Conservation (phyloP, 371 early-diverging fungal species). For the Mucor irregularis region DNA sequence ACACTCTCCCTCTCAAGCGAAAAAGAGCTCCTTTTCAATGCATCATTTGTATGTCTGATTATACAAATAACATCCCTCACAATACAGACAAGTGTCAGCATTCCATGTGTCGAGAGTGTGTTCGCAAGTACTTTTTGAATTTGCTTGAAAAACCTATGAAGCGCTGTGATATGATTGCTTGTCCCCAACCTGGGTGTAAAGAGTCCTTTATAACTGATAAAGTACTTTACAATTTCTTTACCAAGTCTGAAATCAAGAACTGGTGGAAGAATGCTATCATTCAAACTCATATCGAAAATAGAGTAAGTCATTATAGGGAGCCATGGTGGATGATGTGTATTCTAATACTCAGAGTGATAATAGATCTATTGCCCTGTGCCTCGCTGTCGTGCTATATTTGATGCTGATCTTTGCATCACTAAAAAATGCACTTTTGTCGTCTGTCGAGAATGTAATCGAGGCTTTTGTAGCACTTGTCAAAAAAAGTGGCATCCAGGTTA, state of each 20-base stretch:
- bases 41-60: background rate
- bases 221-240: background rate
- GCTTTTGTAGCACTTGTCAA: slow-evolving; percentile 24
- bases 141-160: background rate
- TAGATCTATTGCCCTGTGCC: slow-evolving; percentile 17
- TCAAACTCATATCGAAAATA: slow-evolving; percentile 8
- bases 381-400: slow-evolving; percentile 15
- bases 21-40: slow-evolving; percentile 1
- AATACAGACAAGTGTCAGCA: slow-evolving; percentile 2
- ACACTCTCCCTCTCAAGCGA: background rate
- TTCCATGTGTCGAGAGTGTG: slow-evolving; percentile 3
- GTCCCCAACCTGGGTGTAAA: slow-evolving; percentile 8
- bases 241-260: background rate
- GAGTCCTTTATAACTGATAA: background rate
- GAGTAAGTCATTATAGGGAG: slow-evolving; percentile 7
- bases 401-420: background rate
- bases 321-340: no score
- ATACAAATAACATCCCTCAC: background rate
- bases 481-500: slow-evolving; percentile 25
- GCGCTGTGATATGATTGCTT: no score
- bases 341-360: no score
- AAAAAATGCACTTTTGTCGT: slow-evolving; percentile 17
- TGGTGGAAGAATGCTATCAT: slow-evolving; percentile 20
- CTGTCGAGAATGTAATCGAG: slow-evolving; percentile 21
- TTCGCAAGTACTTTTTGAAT: slow-evolving; percentile 1